Evolutionary conservation across 371 early-diverging fungal species (phyloP).

Genomic region (Mortierella sp.): DNA sequence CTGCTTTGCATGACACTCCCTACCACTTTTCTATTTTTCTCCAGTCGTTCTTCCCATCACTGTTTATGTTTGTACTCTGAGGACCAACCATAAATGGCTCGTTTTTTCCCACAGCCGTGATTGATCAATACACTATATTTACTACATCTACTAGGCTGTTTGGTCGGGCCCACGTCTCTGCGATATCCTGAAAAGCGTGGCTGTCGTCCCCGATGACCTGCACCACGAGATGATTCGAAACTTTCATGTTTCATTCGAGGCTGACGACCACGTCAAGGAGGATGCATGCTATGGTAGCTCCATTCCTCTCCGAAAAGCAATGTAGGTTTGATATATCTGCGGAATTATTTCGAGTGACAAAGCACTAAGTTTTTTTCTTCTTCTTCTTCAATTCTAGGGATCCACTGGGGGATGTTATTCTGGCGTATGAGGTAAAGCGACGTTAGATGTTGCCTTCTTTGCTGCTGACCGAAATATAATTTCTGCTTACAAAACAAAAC

Average conservation of each 20-base stretch:
- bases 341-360: background rate
- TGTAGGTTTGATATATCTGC: constrained; percentile 57
- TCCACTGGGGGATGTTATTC: constrained; percentile 82
- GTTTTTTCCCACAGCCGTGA: background rate
- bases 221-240: constrained; percentile 53
- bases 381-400: constrained; percentile 59
- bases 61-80: constrained; percentile 3
- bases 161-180: constrained; percentile 85
- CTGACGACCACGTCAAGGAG: constrained; percentile 79
- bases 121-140: background rate
- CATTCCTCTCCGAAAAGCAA: constrained; percentile 83
- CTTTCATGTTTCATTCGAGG: constrained; percentile 82
- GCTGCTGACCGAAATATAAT: background rate
- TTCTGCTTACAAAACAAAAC: background rate
- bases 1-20: background rate
- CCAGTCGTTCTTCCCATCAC: background rate
- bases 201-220: constrained; percentile 60
- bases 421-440: constrained; percentile 73
- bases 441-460: background rate
- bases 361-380: background rate
- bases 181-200: constrained; percentile 73
- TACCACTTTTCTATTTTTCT: background rate
- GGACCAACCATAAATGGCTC: background rate
- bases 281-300: constrained; percentile 86
- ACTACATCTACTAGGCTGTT: constrained; percentile 58